Evolutionary conservation across 2,329 filamentous ascomycete species (phyloP), one percentile per base, ranked within the genome.

Genomic region (Phialophora verrucosa): DNA sequence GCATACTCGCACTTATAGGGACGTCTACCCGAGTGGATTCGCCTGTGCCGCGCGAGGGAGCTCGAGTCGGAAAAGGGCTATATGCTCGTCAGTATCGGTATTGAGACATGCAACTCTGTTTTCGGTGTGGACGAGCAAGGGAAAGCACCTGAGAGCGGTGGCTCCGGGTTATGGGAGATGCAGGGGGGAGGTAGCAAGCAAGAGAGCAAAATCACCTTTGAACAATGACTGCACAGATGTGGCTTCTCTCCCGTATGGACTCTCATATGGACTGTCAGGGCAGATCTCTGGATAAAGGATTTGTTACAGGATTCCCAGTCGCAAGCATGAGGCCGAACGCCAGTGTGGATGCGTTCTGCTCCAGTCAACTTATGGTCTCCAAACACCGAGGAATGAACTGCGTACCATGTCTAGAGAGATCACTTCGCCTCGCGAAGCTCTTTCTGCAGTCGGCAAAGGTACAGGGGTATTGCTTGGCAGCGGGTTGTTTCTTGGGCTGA

Each of bases 211-310:
- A 85, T 74, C 83, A 97, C 93, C 89, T 98, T 98, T 78, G 92
- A 92, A 78, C 95, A 98, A 69, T 91, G 88, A 80, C 97, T 95
- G 77, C 95, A 99, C 88, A 95, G 94, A 75, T 99, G 95, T 59
- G 95, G 95, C 81, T 99, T 99, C 82, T 98, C 95, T 71, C 95
- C 95, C 1, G 95, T 98, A 79, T 99, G 95, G 23, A 97, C 93
- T 73, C 95, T 91, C 75, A 91, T 90, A 78, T 98, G 95, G 7
- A 99, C 95, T 0, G 95, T 99, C 77, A 99, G 82, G 25, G 95
- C 95, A 31, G 93, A 97, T 64, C 95, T 87, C 79, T 99, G 95
- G 73, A 99, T 99, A 77, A 99, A 99, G 76, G 94, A 91, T 80
- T 98, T 99, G 71, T 91, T 91, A 77, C 95, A 99, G 61, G 88